Evolutionary conservation across 2,329 filamentous ascomycete genomes (phyloP).

Genomic region (Colletotrichum siamense): DNA sequence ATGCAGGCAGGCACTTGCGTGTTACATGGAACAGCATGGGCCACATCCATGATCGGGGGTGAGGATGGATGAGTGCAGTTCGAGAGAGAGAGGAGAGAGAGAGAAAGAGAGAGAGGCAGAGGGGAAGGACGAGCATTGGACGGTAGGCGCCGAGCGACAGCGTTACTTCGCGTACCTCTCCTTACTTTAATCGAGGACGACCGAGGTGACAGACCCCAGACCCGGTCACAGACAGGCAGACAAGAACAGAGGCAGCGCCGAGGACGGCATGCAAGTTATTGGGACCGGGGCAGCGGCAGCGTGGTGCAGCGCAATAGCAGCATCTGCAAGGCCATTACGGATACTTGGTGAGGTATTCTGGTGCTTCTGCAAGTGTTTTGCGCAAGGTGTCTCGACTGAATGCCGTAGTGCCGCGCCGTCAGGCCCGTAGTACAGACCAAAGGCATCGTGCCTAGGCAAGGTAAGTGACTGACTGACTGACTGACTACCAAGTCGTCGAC

Average conservation of each 20-base stretch:
- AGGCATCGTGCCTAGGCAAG: not conserved
- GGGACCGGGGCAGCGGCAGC: not conserved
- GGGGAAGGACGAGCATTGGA: not conserved
- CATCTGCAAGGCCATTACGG: not conserved
- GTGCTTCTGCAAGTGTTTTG: not conserved
- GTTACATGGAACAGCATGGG: slow-evolving; percentile 16
- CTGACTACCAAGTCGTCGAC: not conserved
- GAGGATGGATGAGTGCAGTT: not conserved
- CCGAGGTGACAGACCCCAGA: slow-evolving; percentile 12
- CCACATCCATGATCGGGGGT: not conserved
- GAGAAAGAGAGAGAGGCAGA: not conserved
- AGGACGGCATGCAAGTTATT: slow-evolving; percentile 3
- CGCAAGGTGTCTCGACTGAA: not conserved
- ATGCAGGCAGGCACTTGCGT: slow-evolving; percentile 17
- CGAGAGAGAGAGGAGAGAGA: not conserved
- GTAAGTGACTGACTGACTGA: not conserved
- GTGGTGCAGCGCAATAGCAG: not conserved
- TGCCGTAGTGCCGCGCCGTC: not conserved
- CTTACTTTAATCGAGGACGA: slow-evolving; percentile 18
- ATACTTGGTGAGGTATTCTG: not conserved
- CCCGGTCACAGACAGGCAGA: not conserved
- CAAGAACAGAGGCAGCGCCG: not conserved
- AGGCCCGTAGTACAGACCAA: not conserved
- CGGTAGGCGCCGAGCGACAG: slow-evolving; percentile 20
- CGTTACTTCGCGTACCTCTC: slow-evolving; percentile 15